Percentiles rank a stretch among this genome's conserved stretches.
Conservation (phyloP, 164 flowering plant species). For the Cinnamomum chago region DNA sequence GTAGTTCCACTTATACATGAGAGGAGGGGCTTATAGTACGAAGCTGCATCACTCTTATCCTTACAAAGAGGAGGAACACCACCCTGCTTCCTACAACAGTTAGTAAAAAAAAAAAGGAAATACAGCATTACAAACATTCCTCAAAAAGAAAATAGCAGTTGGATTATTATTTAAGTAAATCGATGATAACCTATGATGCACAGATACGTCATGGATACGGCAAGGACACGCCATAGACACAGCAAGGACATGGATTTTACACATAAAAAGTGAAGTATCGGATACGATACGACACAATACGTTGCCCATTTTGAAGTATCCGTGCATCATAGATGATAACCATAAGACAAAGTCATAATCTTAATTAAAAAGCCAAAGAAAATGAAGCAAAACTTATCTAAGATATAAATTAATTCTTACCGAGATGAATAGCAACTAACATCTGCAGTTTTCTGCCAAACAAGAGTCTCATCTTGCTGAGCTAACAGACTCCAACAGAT, state of each 20-base stretch:
- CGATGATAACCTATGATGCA: neutral
- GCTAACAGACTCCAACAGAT: conserved; percentile 85
- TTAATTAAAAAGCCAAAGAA: neutral
- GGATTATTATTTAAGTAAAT: neutral
- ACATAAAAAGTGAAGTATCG: too few species aligned
- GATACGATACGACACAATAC: too few species aligned
- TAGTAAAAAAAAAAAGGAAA: conserved; percentile 10
- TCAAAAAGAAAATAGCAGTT: neutral
- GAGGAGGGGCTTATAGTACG: conserved; percentile 75
- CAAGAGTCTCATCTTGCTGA: conserved; percentile 89
- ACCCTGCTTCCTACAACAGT: conserved; percentile 43
- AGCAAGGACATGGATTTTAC: too few species aligned
- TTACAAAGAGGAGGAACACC: conserved; percentile 71
- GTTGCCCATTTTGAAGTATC: too few species aligned
- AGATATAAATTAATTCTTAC: conserved; percentile 32
- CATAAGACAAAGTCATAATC: neutral
- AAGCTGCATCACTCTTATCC: conserved; percentile 43
- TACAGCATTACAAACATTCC: neutral
- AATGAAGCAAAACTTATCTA: neutral
- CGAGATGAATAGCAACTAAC: conserved; percentile 62
- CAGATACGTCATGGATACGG: too few species aligned
- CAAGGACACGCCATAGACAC: too few species aligned
- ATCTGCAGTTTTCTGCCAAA: conserved; percentile 94
- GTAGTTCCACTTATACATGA: conserved; percentile 75
- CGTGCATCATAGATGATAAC: too few species aligned